phyloP scores from a whole-genome alignment of 495 filamentous ascomycete species.

The Xylaria palmicola region DNA sequence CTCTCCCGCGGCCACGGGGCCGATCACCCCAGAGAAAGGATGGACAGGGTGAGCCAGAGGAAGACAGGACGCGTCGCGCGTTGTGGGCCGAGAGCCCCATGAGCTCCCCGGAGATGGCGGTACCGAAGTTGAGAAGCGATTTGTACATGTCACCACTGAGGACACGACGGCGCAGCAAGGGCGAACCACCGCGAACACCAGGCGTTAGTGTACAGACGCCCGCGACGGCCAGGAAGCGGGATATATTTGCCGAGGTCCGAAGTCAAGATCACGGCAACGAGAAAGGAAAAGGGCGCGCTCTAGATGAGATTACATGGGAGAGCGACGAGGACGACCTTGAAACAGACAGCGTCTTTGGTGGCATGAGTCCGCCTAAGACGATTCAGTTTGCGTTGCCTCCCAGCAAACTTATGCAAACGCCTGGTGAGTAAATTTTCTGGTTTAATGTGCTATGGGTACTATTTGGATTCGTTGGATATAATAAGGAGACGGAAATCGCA shows the following conservation, averaged over 20 bases:
- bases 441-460: not conserved
- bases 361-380: constrained; percentile 89
- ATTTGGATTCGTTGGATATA: not conserved
- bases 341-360: constrained; percentile 55
- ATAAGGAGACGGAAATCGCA: not conserved
- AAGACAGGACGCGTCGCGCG: constrained; percentile 28
- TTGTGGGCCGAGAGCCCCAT: constrained; percentile 60
- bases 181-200: constrained; percentile 56
- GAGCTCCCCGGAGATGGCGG: constrained; percentile 74
- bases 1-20: constrained; percentile 25
- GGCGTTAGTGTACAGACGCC: constrained; percentile 81
- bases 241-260: constrained; percentile 39
- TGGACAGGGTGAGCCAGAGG: constrained; percentile 34
- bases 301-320: constrained; percentile 62
- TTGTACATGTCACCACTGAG: constrained; percentile 75
- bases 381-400: constrained; percentile 95
- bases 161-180: constrained; percentile 1
- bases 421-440: constrained; percentile 58
- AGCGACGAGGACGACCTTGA: constrained; percentile 62
- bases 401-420: constrained; percentile 83
- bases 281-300: constrained; percentile 24
- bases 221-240: constrained; percentile 42
- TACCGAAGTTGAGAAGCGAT: constrained; percentile 77
- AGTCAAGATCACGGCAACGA: constrained; percentile 34
- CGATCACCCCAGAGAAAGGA: constrained; percentile 23